These are phyloP conservation scores for Russula sp. DNA, from an alignment of 768 basidiomycete genomes.

Conservation along the genomic window DNA sequence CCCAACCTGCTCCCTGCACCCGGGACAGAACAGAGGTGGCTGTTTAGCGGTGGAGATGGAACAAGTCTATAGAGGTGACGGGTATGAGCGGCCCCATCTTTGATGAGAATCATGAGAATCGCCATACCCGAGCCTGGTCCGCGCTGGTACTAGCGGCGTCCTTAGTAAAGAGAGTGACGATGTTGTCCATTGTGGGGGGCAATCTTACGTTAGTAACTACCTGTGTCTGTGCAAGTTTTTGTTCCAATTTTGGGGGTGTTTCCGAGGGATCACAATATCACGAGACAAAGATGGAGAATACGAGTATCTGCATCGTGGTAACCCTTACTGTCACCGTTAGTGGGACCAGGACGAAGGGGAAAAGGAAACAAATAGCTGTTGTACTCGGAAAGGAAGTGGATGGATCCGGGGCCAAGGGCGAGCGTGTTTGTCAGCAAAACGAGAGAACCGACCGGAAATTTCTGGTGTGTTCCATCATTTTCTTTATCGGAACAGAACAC, in stretches of 20 bases:
- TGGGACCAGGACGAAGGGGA: too few species aligned
- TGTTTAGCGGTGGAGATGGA: neutral
- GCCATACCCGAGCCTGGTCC: neutral
- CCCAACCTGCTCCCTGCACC: neutral
- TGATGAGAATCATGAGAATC: neutral
- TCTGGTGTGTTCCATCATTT: constrained; percentile 35
- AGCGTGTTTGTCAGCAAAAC: constrained; percentile 10
- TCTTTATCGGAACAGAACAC: constrained; percentile 23
- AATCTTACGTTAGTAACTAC: too few species aligned
- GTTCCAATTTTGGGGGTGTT: too few species aligned
- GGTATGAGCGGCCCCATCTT: neutral
- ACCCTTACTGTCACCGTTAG: too few species aligned
- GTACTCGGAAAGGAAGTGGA: neutral
- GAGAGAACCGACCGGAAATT: constrained; percentile 26
- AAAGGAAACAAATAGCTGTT: neutral
- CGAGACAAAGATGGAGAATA: neutral
- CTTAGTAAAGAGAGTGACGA: neutral
- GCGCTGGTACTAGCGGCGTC: neutral
- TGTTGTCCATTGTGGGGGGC: neutral
- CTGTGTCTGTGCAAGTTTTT: too few species aligned
- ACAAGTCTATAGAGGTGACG: neutral
- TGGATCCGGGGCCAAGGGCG: neutral
- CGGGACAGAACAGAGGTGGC: neutral
- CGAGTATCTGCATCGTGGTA: neutral
- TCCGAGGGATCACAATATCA: neutral